These are phyloP conservation scores for Sporisorium iseilematis-ciliati DNA, from an alignment of 1,284 basidiomycete species.

Conservation along the genomic window DNA sequence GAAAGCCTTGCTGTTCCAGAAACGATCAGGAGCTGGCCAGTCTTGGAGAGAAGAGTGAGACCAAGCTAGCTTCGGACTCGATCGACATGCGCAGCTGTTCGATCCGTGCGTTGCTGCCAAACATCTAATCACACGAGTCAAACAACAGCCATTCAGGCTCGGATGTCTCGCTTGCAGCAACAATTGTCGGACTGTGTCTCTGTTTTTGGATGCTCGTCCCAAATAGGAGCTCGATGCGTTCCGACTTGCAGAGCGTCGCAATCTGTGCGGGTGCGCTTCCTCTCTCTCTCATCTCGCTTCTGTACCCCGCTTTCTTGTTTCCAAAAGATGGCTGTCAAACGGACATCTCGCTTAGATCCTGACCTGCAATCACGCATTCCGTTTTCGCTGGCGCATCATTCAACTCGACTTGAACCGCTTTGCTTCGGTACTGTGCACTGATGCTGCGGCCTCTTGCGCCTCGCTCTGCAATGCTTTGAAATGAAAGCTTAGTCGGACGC, in stretches of 20 bases:
- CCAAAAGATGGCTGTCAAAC: background rate
- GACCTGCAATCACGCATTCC: background rate
- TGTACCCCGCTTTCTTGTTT: constrained; percentile 3
- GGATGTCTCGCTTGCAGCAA: constrained; percentile 1
- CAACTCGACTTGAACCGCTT: background rate
- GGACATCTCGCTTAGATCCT: constrained; percentile 1
- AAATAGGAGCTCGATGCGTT: constrained; percentile 9
- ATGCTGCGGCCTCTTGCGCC: too few relatives aligned
- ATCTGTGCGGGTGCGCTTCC: background rate
- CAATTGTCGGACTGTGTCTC: background rate
- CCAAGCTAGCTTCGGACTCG: too few relatives aligned
- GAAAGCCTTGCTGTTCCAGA: too few relatives aligned
- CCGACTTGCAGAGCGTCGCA: background rate
- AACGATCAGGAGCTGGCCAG: too few relatives aligned
- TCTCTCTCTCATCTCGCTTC: too few relatives aligned
- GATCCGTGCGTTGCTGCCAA: too few relatives aligned
- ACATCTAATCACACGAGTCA: too few relatives aligned
- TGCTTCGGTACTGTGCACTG: too few relatives aligned
- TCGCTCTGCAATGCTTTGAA: too few relatives aligned
- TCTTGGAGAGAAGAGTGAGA: too few relatives aligned
- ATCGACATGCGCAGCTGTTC: too few relatives aligned
- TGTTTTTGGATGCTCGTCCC: background rate
- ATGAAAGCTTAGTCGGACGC: too few relatives aligned
- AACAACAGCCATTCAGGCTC: background rate
- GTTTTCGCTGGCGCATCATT: background rate